Evolutionary conservation across 2,329 filamentous ascomycete genomes (phyloP).

Genomic region (Epichloe glyceriae): DNA sequence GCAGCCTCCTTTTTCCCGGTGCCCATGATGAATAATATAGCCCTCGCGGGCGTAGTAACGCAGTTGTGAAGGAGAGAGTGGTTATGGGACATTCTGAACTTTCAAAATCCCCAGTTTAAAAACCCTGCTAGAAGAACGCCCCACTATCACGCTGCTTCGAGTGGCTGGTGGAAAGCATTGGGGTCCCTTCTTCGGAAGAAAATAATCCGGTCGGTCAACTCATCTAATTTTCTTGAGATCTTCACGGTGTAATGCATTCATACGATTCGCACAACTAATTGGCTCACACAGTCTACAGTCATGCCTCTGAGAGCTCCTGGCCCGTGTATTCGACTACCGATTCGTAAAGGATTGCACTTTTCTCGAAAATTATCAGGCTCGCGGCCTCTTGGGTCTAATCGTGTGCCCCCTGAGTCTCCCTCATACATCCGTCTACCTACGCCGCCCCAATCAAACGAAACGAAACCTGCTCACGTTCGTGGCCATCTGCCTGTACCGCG

Average conservation of each 20-base stretch:
- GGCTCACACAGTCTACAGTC: neutral
- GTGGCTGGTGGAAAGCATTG: neutral
- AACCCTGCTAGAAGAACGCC: neutral
- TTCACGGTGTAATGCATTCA: neutral
- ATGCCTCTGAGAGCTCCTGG: conserved; percentile 18
- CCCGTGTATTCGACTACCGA: conserved; percentile 14
- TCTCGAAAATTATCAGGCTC: conserved; percentile 23
- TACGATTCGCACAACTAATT: neutral
- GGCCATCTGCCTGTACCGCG: conserved; percentile 76
- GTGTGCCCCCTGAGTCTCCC: conserved; percentile 75
- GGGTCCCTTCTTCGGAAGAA: neutral
- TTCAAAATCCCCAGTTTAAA: conserved; percentile 1
- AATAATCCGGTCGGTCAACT: neutral
- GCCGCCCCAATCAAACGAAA: conserved; percentile 55
- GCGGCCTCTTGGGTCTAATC: conserved; percentile 28
- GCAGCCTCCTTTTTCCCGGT: conserved; percentile 81
- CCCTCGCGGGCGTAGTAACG: neutral
- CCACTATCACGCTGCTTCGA: neutral
- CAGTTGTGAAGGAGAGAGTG: neutral
- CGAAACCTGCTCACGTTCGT: conserved; percentile 40
- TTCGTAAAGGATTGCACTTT: conserved; percentile 14
- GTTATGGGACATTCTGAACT: neutral
- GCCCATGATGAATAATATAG: conserved; percentile 47
- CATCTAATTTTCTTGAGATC: neutral
- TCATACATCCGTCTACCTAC: conserved; percentile 72